Evolutionary conservation across 1,284 basidiomycete species (phyloP).

Genomic region (Pholiota adiposa): DNA sequence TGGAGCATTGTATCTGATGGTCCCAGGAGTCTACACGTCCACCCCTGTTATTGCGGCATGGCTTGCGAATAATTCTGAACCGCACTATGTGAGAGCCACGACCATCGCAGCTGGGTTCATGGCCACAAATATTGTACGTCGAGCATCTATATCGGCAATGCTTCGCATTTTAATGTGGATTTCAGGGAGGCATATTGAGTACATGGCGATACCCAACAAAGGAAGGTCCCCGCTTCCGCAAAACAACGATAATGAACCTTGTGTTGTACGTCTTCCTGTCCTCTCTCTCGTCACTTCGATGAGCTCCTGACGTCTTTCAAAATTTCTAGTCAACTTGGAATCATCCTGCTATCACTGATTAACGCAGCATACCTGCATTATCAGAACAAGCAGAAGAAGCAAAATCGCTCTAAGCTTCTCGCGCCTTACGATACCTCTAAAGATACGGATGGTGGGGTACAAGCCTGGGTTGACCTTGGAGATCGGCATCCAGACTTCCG

Average conservation of each 20-base stretch:
- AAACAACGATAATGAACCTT: constrained; percentile 39
- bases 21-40: constrained; percentile 47
- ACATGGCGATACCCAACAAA: constrained; percentile 44
- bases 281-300: neutral
- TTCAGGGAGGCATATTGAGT: constrained; percentile 39
- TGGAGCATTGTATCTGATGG: constrained; percentile 52
- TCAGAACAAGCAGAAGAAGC: constrained; percentile 34
- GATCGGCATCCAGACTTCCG: constrained; percentile 42
- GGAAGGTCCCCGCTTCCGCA: constrained; percentile 38
- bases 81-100: constrained; percentile 53
- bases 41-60: constrained; percentile 53
- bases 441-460: constrained; percentile 29
- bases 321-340: constrained; percentile 26
- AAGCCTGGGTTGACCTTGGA: constrained; percentile 42
- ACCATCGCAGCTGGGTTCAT: constrained; percentile 57
- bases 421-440: constrained; percentile 33
- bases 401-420: constrained; percentile 31
- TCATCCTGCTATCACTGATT: constrained; percentile 28
- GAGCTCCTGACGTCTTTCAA: neutral
- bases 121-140: constrained; percentile 43
- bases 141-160: neutral
- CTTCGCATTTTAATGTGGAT: neutral
- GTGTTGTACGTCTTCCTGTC: constrained; percentile 31
- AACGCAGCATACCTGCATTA: constrained; percentile 33
- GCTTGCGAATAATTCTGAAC: constrained; percentile 61